A percentile compares a stretch with the other conserved stretches of the same genome.
phyloP scores from a whole-genome alignment of 164 flowering plant species.

The Nelumbo lutea region DNA sequence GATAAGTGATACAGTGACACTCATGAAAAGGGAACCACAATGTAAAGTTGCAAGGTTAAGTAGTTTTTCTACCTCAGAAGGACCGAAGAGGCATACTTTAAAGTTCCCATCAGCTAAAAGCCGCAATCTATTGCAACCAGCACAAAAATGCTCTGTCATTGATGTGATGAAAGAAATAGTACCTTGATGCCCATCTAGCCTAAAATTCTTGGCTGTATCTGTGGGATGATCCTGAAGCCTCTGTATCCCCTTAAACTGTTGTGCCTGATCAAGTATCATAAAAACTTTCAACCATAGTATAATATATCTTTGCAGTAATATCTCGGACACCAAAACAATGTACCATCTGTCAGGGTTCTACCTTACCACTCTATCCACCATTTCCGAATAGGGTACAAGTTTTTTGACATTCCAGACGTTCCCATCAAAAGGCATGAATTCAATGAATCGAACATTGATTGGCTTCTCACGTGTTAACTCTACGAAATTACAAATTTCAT shows the following conservation, averaged over 20 bases:
- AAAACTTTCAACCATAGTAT: constrained; percentile 7
- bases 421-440: constrained; percentile 99
- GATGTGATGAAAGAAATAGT: constrained; percentile 94
- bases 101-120: constrained; percentile 95
- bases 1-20: background rate
- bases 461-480: constrained; percentile 82
- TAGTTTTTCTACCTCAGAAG: constrained; percentile 69
- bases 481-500: constrained; percentile 93
- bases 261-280: constrained; percentile 43
- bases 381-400: constrained; percentile 84
- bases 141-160: constrained; percentile 98
- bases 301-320: background rate
- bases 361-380: constrained; percentile 95
- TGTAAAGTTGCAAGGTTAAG: background rate
- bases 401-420: constrained; percentile 98
- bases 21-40: background rate
- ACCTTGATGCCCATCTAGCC: constrained; percentile 70
- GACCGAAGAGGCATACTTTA: constrained; percentile 98
- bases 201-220: constrained; percentile 89
- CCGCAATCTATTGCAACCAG: constrained; percentile 93
- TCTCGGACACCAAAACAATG: background rate
- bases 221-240: constrained; percentile 77
- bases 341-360: constrained; percentile 37
- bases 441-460: constrained; percentile 86
- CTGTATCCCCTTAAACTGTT: constrained; percentile 39